phyloP scores from a whole-genome alignment of 306 rosid genomes.

The Cajanus cajan region DNA sequence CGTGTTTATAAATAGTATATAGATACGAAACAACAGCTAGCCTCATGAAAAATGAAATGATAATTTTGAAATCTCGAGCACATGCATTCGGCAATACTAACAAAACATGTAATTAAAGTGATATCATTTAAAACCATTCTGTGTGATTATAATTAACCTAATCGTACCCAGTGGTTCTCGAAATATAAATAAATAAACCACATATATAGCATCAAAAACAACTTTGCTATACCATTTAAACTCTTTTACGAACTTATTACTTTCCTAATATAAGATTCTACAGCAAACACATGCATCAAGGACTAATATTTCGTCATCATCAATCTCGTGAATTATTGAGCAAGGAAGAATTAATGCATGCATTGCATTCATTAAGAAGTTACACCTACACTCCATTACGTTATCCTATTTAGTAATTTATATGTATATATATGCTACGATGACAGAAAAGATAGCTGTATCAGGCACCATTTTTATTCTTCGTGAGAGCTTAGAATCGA shows the following conservation, averaged over 20 bases:
- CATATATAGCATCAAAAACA: background rate
- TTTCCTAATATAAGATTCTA: constrained; percentile 6
- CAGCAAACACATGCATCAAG: background rate
- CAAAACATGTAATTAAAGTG: background rate
- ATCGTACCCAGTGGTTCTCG: background rate
- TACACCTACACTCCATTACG: constrained; percentile 17
- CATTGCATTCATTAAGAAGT: constrained; percentile 15
- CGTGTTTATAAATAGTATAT: background rate
- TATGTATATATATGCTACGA: background rate
- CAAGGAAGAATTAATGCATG: constrained; percentile 22
- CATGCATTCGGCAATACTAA: background rate
- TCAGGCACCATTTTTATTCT: background rate
- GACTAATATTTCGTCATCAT: background rate
- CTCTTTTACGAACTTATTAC: background rate
- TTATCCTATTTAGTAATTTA: background rate
- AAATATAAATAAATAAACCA: background rate
- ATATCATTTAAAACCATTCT: background rate
- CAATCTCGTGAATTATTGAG: constrained; percentile 25
- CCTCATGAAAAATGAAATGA: background rate
- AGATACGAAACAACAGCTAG: background rate
- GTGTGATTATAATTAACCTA: background rate
- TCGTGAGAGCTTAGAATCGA: constrained; percentile 8
- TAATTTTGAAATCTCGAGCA: background rate
- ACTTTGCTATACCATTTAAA: background rate
- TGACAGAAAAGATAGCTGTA: constrained; percentile 21